Percentiles rank a stretch among this genome's conserved stretches.
Evolutionary conservation across 345 rosid species (phyloP).

Genomic region (Bretschneidera sinensis): DNA sequence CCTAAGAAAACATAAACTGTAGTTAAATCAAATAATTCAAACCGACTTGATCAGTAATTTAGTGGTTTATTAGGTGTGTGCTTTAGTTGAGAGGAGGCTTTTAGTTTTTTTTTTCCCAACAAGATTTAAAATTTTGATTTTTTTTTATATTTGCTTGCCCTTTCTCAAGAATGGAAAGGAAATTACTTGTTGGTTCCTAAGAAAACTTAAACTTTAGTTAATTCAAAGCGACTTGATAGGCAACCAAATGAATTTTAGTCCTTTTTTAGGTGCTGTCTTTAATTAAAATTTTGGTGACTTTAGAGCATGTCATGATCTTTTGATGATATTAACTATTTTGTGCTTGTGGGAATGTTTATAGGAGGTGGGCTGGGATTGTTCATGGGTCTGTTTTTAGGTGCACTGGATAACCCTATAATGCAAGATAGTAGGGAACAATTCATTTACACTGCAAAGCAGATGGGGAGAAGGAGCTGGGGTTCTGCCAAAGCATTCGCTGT

Average conservation of each 20-base stretch:
- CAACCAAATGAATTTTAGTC: neutral
- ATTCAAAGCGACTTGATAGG: neutral
- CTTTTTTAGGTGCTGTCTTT: too few relatives aligned
- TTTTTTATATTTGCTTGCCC: too few relatives aligned
- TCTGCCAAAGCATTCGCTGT: slow-evolving; percentile 83
- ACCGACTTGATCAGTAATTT: neutral
- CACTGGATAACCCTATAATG: slow-evolving; percentile 78
- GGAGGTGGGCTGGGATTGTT: slow-evolving; percentile 90
- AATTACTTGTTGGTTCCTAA: too few relatives aligned
- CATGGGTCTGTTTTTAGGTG: slow-evolving; percentile 85
- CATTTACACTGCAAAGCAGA: slow-evolving; percentile 62
- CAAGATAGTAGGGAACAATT: slow-evolving; percentile 76
- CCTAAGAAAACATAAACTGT: too few relatives aligned
- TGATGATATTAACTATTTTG: neutral
- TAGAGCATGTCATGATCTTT: neutral
- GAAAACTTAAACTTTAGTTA: too few relatives aligned
- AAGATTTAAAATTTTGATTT: too few relatives aligned
- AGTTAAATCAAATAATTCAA: too few relatives aligned
- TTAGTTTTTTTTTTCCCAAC: too few relatives aligned
- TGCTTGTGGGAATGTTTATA: slow-evolving; percentile 26
- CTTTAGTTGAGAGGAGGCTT: too few relatives aligned
- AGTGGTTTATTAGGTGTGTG: neutral
- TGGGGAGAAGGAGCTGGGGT: slow-evolving; percentile 84
- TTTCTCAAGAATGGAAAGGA: too few relatives aligned
- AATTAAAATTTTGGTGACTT: neutral